Evolutionary conservation across 2,329 filamentous ascomycete species (phyloP), one percentile per base, ranked within the genome.

Genomic region (Xylariaceae sp.): DNA sequence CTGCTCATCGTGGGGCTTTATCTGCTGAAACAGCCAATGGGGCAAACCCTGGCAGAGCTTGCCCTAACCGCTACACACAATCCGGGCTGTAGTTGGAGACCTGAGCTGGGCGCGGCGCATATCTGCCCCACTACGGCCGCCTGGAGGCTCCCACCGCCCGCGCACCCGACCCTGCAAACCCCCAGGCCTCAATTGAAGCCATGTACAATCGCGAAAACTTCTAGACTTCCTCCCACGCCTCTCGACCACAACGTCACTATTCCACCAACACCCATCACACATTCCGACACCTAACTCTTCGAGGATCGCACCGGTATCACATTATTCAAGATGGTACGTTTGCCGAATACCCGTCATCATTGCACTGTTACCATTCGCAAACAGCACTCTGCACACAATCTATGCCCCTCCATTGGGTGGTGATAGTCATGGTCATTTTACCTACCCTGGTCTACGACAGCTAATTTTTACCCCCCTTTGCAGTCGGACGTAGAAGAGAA

Each of bases 401-500:
- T 31, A 17, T 30, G 19, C 42, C 41, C 14, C 17, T n/a, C 40
- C 14, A 15, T 36, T 36, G 15, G 22, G 22, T 27, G 22, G 4
- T 27, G 22, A 27, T 7, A 7, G 22, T 27, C 22, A 5, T 27
- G 22, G 22, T 27, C 22, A 27, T 27, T 27, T 15, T 36, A 36
- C 33, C 12, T 36, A 15, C 5, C 33, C 5, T 9, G 12, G 33
- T 14, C 12, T 36, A 4, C 15, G 33, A 14, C 52, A 48, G 44
- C 58, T 61, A 55, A 60, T 56, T 35, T 18, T 39, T 22, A 5
- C 18, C 5, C 41, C 15, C 33, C 33, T 55, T 46, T 63, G 57
- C 64, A 96, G 94, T 97, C 92, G 90, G 92, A 97, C 90, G 92
- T 92, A 97, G 94, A 97, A 96, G 92, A 97, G 87, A 90, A 86